Conservation (phyloP, 352 stramenopile genomes). For the Globisporangium emineosum region DNA sequence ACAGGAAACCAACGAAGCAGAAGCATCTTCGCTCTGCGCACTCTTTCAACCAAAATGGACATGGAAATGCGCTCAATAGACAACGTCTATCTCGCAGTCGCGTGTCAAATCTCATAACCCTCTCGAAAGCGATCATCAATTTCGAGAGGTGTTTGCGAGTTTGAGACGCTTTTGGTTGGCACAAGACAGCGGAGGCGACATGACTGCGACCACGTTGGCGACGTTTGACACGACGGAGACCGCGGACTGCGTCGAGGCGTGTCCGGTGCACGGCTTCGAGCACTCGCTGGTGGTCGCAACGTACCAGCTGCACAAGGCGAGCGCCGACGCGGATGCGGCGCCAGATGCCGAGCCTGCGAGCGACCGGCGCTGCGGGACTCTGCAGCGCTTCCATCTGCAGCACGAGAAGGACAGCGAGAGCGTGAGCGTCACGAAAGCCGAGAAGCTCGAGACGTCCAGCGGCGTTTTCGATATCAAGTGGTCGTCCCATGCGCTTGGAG, state of each 20-base stretch:
- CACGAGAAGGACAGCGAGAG: slow-evolving; percentile 22
- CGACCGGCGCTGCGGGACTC: slow-evolving; percentile 56
- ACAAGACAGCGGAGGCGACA: background rate
- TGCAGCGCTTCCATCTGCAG: slow-evolving; percentile 62
- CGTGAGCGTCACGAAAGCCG: slow-evolving; percentile 41
- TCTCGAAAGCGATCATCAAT: background rate
- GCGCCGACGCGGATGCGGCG: background rate
- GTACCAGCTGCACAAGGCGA: slow-evolving; percentile 79
- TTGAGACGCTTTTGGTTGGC: slow-evolving; percentile 10
- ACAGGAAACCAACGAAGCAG: background rate
- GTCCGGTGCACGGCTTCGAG: slow-evolving; percentile 57
- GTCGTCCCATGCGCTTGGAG: slow-evolving; percentile 45
- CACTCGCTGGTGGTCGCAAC: slow-evolving; percentile 68
- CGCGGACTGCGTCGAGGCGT: slow-evolving; percentile 84
- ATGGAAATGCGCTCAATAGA: background rate
- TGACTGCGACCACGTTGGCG: slow-evolving; percentile 37
- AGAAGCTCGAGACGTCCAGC: slow-evolving; percentile 46
- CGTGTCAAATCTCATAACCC: slow-evolving; percentile 7
- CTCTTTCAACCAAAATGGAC: background rate
- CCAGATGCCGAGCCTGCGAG: slow-evolving; percentile 14
- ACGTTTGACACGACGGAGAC: slow-evolving; percentile 78
- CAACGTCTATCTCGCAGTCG: background rate
- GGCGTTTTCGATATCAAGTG: slow-evolving; percentile 87
- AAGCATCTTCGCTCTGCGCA: background rate
- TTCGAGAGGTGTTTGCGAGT: background rate